Percentiles rank a stretch among this genome's conserved stretches.
These are phyloP conservation scores for Plasmodium berghei DNA, from an alignment of 169 alveolate genomes.

Conservation along the genomic window DNA sequence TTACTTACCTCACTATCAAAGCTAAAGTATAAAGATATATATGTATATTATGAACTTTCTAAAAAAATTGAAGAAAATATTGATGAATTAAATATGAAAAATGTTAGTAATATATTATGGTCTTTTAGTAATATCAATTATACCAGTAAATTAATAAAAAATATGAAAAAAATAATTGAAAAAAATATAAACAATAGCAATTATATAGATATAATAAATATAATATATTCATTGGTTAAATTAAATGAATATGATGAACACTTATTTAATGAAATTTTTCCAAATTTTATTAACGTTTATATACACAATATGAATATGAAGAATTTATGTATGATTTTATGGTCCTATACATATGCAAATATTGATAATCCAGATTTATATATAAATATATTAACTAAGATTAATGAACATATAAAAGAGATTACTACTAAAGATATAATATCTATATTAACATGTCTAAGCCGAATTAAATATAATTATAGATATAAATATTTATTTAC, in stretches of 20 bases:
- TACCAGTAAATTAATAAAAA: conserved; percentile 53
- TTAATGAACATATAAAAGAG: conserved; percentile 66
- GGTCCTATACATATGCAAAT: conserved; percentile 67
- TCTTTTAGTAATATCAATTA: conserved; percentile 62
- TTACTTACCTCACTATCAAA: conserved; percentile 59
- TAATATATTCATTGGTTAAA: conserved; percentile 48
- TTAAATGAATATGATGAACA: conserved; percentile 72
- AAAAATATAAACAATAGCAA: conserved; percentile 44
- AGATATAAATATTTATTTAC: conserved; percentile 53
- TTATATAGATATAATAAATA: conserved; percentile 49
- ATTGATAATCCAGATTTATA: conserved; percentile 59
- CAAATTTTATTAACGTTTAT: conserved; percentile 60
- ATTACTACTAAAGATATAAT: conserved; percentile 66
- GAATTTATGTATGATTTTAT: conserved; percentile 54
- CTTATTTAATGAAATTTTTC: conserved; percentile 43
- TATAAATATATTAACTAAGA: conserved; percentile 51
- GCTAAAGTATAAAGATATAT: conserved; percentile 55
- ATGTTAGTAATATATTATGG: conserved; percentile 73
- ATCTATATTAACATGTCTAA: conserved; percentile 65
- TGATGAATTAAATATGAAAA: conserved; percentile 43
- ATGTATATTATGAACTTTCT: conserved; percentile 34
- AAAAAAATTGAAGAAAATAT: conserved; percentile 49
- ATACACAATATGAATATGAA: conserved; percentile 73
- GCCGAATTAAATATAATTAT: conserved; percentile 66
- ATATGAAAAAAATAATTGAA: conserved; percentile 62